These are phyloP conservation scores for Penicillium sclerotigenum DNA, from an alignment of 2,329 filamentous ascomycete species.

Conservation along the genomic window DNA sequence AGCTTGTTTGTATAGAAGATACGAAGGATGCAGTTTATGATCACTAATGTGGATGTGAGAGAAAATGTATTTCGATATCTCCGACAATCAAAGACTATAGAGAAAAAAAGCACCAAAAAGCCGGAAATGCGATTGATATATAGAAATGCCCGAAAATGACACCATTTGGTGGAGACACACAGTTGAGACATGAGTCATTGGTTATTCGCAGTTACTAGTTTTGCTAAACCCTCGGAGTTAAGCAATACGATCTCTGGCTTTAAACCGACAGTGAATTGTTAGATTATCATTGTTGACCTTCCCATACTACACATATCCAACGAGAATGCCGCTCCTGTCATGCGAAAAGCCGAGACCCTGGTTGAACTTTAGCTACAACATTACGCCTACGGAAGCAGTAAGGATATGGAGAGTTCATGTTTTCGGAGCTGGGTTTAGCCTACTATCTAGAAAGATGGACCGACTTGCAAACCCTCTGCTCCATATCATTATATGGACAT, in stretches of 20 bases:
- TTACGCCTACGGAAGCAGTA: neutral
- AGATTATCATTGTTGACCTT: neutral
- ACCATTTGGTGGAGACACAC: neutral
- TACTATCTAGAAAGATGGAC: neutral
- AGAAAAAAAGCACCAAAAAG: neutral
- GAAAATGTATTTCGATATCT: too few species aligned
- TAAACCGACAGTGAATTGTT: neutral
- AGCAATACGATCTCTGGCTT: neutral
- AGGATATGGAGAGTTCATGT: neutral
- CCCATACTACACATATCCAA: neutral
- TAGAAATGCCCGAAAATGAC: neutral
- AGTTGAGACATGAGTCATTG: neutral
- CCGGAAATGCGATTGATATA: neutral
- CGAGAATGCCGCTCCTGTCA: neutral
- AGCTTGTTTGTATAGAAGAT: neutral
- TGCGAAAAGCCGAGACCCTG: neutral
- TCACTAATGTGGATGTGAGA: too few species aligned
- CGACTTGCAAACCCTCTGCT: neutral
- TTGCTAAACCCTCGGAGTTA: neutral
- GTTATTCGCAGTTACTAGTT: neutral
- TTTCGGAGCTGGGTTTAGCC: neutral
- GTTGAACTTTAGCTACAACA: neutral
- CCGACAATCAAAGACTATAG: neutral
- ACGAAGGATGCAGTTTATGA: neutral
- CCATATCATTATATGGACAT: neutral